A percentile compares a stretch with the other conserved stretches of the same genome.
Evolutionary conservation across 495 filamentous ascomycete genomes (phyloP).

Genomic region (Aspergillus avenaceus): DNA sequence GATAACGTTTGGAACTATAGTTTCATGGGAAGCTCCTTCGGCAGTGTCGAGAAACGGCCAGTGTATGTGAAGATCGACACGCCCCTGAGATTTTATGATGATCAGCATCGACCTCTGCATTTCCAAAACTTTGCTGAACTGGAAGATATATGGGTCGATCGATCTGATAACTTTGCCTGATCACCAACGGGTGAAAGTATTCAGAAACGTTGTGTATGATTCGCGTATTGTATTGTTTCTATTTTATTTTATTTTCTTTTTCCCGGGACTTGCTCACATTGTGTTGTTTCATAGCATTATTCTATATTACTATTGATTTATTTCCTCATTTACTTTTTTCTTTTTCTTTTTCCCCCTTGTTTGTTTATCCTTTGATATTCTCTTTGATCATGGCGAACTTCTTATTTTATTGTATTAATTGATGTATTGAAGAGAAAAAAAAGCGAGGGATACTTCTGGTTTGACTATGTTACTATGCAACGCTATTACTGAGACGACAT

Average conservation of each 20-base stretch:
- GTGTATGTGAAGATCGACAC: conserved; percentile 92
- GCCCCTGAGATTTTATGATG: conserved; percentile 84
- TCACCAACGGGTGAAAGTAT: conserved; percentile 19
- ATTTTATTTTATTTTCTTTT: conserved; percentile 10
- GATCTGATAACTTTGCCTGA: conserved; percentile 81
- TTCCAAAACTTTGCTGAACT: conserved; percentile 92
- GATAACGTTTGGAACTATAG: conserved; percentile 94
- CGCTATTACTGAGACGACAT: conserved; percentile 2
- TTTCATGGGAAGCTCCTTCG: conserved; percentile 91
- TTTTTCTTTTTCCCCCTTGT: conserved; percentile 8
- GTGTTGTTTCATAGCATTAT: too few relatives aligned
- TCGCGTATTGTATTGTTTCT: conserved; percentile 11
- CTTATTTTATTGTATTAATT: conserved; percentile 7
- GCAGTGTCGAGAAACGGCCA: conserved; percentile 80
- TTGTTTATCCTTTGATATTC: too few relatives aligned
- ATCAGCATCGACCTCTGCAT: conserved; percentile 87
- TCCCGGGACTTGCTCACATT: neutral
- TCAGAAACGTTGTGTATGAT: conserved; percentile 9
- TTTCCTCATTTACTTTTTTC: conserved; percentile 6
- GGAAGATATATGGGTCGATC: conserved; percentile 86
- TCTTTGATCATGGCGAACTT: conserved; percentile 13
- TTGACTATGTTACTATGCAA: neutral
- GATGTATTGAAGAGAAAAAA: conserved; percentile 19
- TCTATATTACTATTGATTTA: neutral
- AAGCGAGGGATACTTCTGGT: conserved; percentile 10